These are phyloP conservation scores for Quercus gilva DNA, from an alignment of 306 rosid genomes.

Conservation along the genomic window DNA sequence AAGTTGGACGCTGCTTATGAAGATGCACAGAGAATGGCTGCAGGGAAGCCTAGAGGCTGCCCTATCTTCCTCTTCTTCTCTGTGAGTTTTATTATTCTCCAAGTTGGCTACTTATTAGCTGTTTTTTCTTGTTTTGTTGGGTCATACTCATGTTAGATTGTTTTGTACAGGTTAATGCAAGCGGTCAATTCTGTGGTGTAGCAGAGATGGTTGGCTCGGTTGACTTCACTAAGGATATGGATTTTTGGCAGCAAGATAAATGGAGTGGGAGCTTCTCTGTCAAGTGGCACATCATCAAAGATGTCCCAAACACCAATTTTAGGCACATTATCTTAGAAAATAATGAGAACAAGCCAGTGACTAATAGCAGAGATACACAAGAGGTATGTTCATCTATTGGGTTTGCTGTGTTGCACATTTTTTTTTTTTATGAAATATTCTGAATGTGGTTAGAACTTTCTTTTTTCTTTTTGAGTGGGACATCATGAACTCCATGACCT, in stretches of 20 bases:
- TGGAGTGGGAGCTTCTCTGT: conserved; percentile 98
- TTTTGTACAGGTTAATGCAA: conserved; percentile 74
- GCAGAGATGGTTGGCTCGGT: conserved; percentile 85
- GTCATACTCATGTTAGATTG: conserved; percentile 6
- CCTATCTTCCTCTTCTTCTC: conserved; percentile 83
- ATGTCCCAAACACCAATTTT: conserved; percentile 72
- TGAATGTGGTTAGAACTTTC: background rate
- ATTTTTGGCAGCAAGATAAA: conserved; percentile 98
- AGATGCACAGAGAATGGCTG: conserved; percentile 63
- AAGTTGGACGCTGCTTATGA: conserved; percentile 71
- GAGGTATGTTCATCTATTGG: conserved; percentile 51
- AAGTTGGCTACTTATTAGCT: background rate
- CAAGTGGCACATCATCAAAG: conserved; percentile 89
- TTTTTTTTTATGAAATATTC: background rate
- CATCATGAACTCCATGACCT: background rate
- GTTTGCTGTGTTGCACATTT: background rate
- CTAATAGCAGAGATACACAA: conserved; percentile 94
- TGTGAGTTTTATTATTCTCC: conserved; percentile 42
- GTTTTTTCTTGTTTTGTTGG: background rate
- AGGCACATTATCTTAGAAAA: conserved; percentile 86
- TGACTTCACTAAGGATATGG: conserved; percentile 84
- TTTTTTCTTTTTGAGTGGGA: background rate
- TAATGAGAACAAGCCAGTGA: conserved; percentile 96
- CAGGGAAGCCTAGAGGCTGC: conserved; percentile 60
- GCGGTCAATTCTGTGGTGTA: conserved; percentile 92